These are phyloP conservation scores for Nasturtium officinale DNA, from an alignment of 345 rosid genomes.

Conservation along the genomic window DNA sequence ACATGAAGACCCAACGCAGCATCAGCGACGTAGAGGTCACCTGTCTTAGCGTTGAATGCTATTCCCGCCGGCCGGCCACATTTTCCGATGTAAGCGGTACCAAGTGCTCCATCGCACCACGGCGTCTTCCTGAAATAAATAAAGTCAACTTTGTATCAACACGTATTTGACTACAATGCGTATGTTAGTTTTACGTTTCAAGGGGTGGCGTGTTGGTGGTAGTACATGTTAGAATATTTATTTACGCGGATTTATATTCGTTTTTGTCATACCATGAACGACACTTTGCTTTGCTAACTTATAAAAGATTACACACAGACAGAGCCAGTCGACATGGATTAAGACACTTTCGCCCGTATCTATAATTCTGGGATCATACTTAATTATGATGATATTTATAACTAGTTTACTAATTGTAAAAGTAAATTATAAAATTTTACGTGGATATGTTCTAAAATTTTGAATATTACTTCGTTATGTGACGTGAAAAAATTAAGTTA, in stretches of 20 bases:
- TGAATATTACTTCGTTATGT: neutral
- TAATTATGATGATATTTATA: too few species aligned
- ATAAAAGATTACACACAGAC: neutral
- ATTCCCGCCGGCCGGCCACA: conserved; percentile 56
- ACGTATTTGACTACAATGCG: neutral
- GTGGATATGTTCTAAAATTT: too few species aligned
- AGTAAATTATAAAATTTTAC: too few species aligned
- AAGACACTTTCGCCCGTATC: neutral
- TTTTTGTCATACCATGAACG: neutral
- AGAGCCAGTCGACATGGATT: neutral
- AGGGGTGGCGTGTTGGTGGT: neutral
- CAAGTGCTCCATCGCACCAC: conserved; percentile 41
- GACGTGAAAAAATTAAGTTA: neutral
- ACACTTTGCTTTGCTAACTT: neutral
- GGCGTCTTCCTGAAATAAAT: neutral
- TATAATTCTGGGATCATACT: neutral
- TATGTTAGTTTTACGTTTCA: neutral
- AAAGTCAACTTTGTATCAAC: neutral
- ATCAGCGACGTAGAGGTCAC: conserved; percentile 51
- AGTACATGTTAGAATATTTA: neutral
- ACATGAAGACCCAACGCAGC: conserved; percentile 49
- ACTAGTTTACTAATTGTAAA: too few species aligned
- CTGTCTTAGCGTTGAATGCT: conserved; percentile 36
- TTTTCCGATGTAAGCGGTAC: conserved; percentile 9
- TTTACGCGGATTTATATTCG: neutral